Base-by-base conservation (phyloP, 352 stramenopile species). In the Aphanomyces stellatus region DNA sequence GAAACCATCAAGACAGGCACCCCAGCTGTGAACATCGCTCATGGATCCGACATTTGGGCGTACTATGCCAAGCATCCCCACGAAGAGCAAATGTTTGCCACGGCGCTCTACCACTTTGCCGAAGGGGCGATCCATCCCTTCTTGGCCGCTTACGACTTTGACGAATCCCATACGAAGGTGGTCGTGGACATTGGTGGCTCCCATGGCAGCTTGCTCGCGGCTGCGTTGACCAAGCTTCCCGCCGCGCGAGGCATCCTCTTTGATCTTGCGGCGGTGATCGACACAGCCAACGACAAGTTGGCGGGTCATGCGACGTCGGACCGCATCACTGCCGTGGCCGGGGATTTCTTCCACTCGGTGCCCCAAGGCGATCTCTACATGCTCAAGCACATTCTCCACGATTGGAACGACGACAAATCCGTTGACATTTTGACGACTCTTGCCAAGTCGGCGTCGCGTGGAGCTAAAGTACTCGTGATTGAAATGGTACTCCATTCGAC, bases 331-430 rank as follows among this genome's bases (percentile, higher is more conserved):
- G 24, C 19, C 24, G 49, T 57, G 3, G 3, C 49, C 5, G 49
- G 49, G 10, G 28, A 37, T 27, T 57, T 57, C 13, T 57, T 57
- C 49, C 24, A 57, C 7, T 57, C 28, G 6, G 49, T 57, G 49
- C 49, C 49, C 13, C 49, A n/a, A 11, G 49, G 49, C 49, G 49
- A 57, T 27, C 10, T 57, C 7, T 57, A 57, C 25, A n/a, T 57
- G 49, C 49, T 57, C 28, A 57, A 57, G 49, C 49, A 57, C 27
- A 37, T 57, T 33, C 22, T 57, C 24, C 49, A 57, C 49, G 49
- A 57, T 11, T 57, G 49, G 49, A 27, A 37, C 49, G 49, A 57
- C 27, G 49, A n/a, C 7, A 7, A 37, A 4, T 37, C 24, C 28
- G 27, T 37, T 11, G n/a, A n/a, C 24, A 27, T 57, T 5, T 27